Evolutionary conservation across 352 stramenopile species (phyloP), one percentile per base, ranked within the genome.

Genomic region (Phytopythium litorale): DNA sequence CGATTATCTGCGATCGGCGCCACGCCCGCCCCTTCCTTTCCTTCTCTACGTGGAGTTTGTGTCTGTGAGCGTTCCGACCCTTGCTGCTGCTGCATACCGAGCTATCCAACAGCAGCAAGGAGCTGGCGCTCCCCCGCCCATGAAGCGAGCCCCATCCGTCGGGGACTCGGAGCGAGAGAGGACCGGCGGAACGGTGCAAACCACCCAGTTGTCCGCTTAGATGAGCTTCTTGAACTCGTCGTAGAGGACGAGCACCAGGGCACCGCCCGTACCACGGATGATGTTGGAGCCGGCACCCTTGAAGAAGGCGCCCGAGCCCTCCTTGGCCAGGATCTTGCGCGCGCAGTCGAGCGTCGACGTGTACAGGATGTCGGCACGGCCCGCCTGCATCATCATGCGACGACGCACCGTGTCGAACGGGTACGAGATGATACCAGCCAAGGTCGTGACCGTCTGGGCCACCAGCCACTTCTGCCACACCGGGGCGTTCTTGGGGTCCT

Each of bases 241-340:
- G 89, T 99, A 99, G 67, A 99, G 78, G 50, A 99, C 97, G 81
- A 99, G 91, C 63, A 99, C 96, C 60, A 99, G 87, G 58, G 98
- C 97, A 80, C 96, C 96, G 72, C 97, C 97, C 71, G 98, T 98
- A 67, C 96, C 98, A 97, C 98, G 97, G 74, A 99, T 97, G 66
- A 98, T 81, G 82, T 99, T 99, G 65, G 97, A 98, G 69, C 94
- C 96, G 59, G 97, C 97, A 72, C 98, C 98, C 94, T 99, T 99
- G 91, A 99, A 99, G 75, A 99, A 97, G 58, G 97, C 97, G 53
- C 78, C 67, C 45, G 73, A 65, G 72, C 98, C 98, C 85, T 99
- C 98, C 57, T 99, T 94, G 64, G 88, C 84, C 42, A 97, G 65
- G 75, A 99, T 99, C 89, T 99, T 99, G 48, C 30, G 53, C 64